Evolutionary conservation across 768 basidiomycete species (phyloP).

Genomic region (Pulveroboletus sp.): DNA sequence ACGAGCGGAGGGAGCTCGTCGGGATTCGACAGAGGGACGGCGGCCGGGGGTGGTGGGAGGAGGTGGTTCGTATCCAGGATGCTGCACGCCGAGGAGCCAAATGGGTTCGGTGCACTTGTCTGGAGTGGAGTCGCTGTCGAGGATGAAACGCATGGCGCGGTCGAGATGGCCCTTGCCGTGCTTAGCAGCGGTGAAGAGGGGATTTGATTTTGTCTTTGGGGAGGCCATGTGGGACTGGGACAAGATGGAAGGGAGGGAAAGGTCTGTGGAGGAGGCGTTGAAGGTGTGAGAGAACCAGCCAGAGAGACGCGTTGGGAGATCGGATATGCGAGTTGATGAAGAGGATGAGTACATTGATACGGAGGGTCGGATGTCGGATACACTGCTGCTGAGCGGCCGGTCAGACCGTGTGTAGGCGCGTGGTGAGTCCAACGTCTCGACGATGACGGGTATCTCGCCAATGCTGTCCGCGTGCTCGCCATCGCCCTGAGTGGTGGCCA

Average conservation of each 20-base stretch:
- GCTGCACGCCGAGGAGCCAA: conserved; percentile 84
- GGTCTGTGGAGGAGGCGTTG: conserved; percentile 64
- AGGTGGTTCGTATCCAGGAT: conserved; percentile 63
- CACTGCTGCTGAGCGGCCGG: conserved; percentile 43
- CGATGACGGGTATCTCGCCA: conserved; percentile 60
- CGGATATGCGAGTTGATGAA: conserved; percentile 51
- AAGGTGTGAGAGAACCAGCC: conserved; percentile 83
- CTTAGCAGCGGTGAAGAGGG: conserved; percentile 64
- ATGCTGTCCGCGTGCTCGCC: conserved; percentile 32
- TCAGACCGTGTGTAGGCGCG: conserved; percentile 53
- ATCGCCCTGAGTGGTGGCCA: conserved; percentile 18
- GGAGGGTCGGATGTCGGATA: conserved; percentile 39
- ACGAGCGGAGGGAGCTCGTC: conserved; percentile 39
- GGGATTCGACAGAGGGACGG: conserved; percentile 40
- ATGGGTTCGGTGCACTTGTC: conserved; percentile 81
- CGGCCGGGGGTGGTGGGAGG: conserved; percentile 25
- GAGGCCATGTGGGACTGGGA: conserved; percentile 39
- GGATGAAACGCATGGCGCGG: conserved; percentile 83
- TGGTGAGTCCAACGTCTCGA: conserved; percentile 55
- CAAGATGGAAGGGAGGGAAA: conserved; percentile 60
- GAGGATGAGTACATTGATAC: conserved; percentile 44
- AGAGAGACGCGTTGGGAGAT: conserved; percentile 70
- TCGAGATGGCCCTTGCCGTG: conserved; percentile 74
- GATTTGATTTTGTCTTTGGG: conserved; percentile 43
- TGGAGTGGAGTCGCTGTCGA: conserved; percentile 83